Base-by-base conservation (phyloP, 352 stramenopile genomes). In the Globisporangium spinosum region DNA sequence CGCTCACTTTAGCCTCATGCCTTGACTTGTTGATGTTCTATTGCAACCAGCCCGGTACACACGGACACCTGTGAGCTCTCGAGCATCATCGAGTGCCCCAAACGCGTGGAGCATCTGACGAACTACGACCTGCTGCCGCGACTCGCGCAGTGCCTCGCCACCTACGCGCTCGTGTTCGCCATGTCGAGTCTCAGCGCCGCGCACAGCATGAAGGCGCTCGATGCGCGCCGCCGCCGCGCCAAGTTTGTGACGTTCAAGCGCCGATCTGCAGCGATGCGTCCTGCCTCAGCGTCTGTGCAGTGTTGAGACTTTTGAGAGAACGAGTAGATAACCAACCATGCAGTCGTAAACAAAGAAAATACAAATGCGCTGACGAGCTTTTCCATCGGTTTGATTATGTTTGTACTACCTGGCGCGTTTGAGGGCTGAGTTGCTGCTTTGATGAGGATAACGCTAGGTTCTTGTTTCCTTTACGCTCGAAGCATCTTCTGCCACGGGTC, bases 401-500 rank as follows among this genome's bases (percentile, higher is more conserved):
- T 59, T 32, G 25, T n/a, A 55, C 34, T 55, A 23, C 58, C 22
- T 55, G 34, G 22, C 0, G 35, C 35, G 12, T 12, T 17, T 43
- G 35, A 5, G 10, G 15, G 35, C 35, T 9, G 3, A 43, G 35
- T 43, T 17, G 4, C 35, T 43, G 35, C 22, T 8, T 13, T 64
- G 40, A 12, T 65, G 54, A 27, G 13, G 5, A 62, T 2, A 2
- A 27, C 12, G 12, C 15, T n/a, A 17, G 17, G 17, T 25, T 49
- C 15, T 34, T 6, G 34, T 25, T n/a, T 32, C 7, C 7, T 32
- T 27, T 34, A 60, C 32, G 32, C 38, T 32, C 34, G 56, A 38
- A 69, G 22, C 43, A 69, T 57, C 17, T 38, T 35, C n/a, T 47
- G 27, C 84, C 85, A 91, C 17, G 85, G 85, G 71, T 93, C 79